Evolutionary conservation across 2,329 filamentous ascomycete genomes (phyloP).

Genomic region (Stylonectria norvegica): DNA sequence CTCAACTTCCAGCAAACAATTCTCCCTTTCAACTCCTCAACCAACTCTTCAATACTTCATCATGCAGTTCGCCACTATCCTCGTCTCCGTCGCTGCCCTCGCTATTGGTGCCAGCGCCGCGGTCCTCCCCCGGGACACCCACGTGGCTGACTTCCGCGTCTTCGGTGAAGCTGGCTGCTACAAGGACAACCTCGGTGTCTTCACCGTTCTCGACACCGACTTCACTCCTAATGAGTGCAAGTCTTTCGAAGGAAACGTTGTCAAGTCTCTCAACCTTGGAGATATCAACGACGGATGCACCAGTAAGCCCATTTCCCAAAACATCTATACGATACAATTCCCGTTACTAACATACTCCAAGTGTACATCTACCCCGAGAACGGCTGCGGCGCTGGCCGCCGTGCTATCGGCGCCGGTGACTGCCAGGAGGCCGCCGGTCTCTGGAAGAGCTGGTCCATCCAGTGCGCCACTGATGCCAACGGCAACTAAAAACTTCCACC

Average conservation of each 20-base stretch:
- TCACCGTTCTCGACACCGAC: slow-evolving; percentile 25
- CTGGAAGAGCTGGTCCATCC: neutral
- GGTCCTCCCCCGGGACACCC: slow-evolving; percentile 16
- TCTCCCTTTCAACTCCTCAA: neutral
- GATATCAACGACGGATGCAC: slow-evolving; percentile 17
- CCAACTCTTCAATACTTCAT: slow-evolving; percentile 9
- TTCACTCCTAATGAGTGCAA: slow-evolving; percentile 18
- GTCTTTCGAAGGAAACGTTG: slow-evolving; percentile 7
- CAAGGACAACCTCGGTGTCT: slow-evolving; percentile 21
- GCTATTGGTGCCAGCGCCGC: slow-evolving; percentile 12
- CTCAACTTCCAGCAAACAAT: neutral
- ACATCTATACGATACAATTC: neutral
- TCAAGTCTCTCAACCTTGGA: slow-evolving; percentile 13
- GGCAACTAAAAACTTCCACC: neutral
- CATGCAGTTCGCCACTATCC: slow-evolving; percentile 14
- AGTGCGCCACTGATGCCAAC: neutral
- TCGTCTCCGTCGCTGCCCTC: slow-evolving; percentile 12
- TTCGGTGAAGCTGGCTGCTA: slow-evolving; percentile 18
- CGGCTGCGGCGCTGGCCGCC: neutral
- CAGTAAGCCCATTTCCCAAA: neutral
- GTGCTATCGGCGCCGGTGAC: neutral
- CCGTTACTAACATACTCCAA: neutral
- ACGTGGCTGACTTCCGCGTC: slow-evolving; percentile 26
- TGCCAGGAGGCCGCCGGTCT: neutral
- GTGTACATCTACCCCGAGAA: neutral